Evolutionary conservation across 352 stramenopile genomes (phyloP).

Genomic region (Globisporangium spinosum): DNA sequence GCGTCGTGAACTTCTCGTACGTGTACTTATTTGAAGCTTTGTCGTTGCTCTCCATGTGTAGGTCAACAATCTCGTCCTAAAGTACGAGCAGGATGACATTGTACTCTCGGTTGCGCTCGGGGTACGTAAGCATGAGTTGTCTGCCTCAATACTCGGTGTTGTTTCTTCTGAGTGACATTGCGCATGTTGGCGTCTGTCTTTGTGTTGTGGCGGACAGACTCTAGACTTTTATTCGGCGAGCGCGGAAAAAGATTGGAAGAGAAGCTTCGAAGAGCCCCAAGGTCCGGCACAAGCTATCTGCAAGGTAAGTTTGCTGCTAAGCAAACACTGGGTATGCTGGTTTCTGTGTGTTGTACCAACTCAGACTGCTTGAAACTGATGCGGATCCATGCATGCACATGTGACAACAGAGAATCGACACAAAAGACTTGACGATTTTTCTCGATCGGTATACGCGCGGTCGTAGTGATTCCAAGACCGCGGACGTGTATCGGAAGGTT

Average conservation of each 20-base stretch:
- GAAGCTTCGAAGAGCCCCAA: slow-evolving; percentile 68
- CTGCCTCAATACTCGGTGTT: background rate
- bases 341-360: background rate
- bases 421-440: slow-evolving; percentile 81
- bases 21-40: background rate
- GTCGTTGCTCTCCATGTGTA: slow-evolving; percentile 18
- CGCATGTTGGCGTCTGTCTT: background rate
- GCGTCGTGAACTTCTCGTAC: background rate
- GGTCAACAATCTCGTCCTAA: slow-evolving; percentile 87
- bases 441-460: slow-evolving; percentile 78
- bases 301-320: slow-evolving; percentile 32
- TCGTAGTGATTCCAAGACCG: slow-evolving; percentile 20
- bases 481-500: slow-evolving; percentile 58
- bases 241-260: slow-evolving; percentile 46
- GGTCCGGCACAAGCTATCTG: slow-evolving; percentile 43
- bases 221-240: slow-evolving; percentile 77
- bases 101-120: slow-evolving; percentile 81
- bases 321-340: background rate
- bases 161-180: no score
- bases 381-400: background rate
- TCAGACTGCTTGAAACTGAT: background rate
- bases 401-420: slow-evolving; percentile 46
- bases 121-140: slow-evolving; percentile 26
- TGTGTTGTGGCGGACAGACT: slow-evolving; percentile 30
- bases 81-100: slow-evolving; percentile 86